phyloP scores from a whole-genome alignment of 306 rosid species.

The Begonia peltatifolia region DNA sequence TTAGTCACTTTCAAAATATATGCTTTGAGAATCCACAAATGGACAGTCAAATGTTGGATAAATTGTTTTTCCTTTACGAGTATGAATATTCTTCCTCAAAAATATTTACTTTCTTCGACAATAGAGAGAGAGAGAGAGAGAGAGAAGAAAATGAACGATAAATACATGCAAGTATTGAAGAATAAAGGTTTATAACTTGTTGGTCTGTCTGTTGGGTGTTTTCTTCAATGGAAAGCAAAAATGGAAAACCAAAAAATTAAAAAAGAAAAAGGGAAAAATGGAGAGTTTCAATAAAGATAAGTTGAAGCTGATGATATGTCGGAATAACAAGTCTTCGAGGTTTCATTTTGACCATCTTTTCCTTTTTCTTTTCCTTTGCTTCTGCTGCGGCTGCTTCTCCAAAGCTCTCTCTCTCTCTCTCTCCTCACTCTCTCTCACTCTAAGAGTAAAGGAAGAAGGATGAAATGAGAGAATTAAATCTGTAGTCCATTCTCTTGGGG shows the following conservation, averaged over 20 bases:
- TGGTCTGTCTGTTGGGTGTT: too few relatives aligned
- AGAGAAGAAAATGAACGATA: too few relatives aligned
- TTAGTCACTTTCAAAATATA: too few relatives aligned
- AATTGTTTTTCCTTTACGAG: too few relatives aligned
- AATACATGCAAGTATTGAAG: too few relatives aligned
- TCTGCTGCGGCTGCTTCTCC: slow-evolving; percentile 43
- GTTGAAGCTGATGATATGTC: slow-evolving; percentile 39
- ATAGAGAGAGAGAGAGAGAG: too few relatives aligned
- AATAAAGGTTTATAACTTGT: too few relatives aligned
- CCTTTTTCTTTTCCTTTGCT: slow-evolving; percentile 18
- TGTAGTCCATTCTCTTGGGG: slow-evolving; percentile 97
- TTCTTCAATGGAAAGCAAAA: neutral
- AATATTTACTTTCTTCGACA: too few relatives aligned
- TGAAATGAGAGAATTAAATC: slow-evolving; percentile 12
- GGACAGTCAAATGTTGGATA: too few relatives aligned
- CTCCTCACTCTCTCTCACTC: slow-evolving; percentile 8
- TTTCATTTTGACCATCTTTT: slow-evolving; percentile 89
- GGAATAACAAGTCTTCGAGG: slow-evolving; percentile 73
- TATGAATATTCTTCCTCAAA: too few relatives aligned
- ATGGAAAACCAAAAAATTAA: slow-evolving; percentile 6
- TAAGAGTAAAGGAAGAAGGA: slow-evolving; percentile 9
- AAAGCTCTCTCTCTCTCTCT: slow-evolving; percentile 7
- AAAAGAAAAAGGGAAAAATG: slow-evolving; percentile 36
- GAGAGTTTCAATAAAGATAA: slow-evolving; percentile 93
- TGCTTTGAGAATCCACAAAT: too few relatives aligned